These are phyloP conservation scores for Cardamine resedifolia DNA, from an alignment of 345 rosid species.

Conservation along the genomic window DNA sequence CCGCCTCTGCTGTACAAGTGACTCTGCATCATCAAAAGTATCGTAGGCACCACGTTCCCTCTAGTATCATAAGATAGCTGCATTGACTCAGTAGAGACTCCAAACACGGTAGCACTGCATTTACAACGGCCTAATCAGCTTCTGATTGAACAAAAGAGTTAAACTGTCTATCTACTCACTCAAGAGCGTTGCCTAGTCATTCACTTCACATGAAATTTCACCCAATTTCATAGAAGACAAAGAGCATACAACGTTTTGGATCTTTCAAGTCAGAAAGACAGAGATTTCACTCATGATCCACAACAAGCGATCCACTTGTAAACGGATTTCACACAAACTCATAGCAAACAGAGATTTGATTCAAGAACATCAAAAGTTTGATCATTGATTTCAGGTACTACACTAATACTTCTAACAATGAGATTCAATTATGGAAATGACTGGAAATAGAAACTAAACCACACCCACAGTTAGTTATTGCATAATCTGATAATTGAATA, in stretches of 20 bases:
- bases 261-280: neutral
- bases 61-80: slow-evolving; percentile 88
- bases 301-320: neutral
- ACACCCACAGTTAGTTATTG: neutral
- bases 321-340: neutral
- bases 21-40: slow-evolving; percentile 90
- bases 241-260: neutral
- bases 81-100: slow-evolving; percentile 97
- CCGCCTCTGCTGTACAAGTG: slow-evolving; percentile 85
- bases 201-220: neutral
- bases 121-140: slow-evolving; percentile 9
- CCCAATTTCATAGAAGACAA: neutral
- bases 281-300: neutral
- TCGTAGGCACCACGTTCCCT: slow-evolving; percentile 91
- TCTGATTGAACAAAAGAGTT: neutral
- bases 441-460: slow-evolving; percentile 3
- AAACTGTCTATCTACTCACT: neutral
- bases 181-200: neutral
- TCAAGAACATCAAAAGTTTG: slow-evolving; percentile 18
- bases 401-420: neutral
- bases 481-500: neutral
- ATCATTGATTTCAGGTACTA: neutral
- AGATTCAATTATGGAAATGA: neutral
- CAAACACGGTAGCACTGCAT: slow-evolving; percentile 88
- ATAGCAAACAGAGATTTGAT: neutral